phyloP scores from a whole-genome alignment of 2,329 filamentous ascomycete species.

The Alternaria postmessia region DNA sequence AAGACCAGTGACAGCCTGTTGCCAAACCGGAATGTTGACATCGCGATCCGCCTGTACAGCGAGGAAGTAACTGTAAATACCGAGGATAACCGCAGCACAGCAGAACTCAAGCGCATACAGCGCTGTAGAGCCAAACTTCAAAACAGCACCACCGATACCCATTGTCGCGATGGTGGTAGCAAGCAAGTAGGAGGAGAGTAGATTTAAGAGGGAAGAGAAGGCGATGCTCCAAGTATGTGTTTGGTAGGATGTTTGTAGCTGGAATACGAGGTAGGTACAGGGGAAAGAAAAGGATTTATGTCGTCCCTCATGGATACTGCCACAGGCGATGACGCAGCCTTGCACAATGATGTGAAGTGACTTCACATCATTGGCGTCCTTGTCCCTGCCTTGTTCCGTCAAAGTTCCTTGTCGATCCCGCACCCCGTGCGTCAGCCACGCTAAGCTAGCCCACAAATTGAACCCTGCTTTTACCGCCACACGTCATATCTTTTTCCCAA shows the following conservation, averaged over 20 bases:
- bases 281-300: conserved; percentile 12
- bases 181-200: background rate
- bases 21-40: conserved; percentile 68
- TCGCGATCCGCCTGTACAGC: conserved; percentile 73
- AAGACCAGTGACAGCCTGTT: conserved; percentile 76
- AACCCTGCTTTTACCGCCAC: conserved; percentile 11
- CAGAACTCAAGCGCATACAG: conserved; percentile 78
- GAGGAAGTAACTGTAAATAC: conserved; percentile 83
- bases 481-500: conserved; percentile 8
- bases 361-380: conserved; percentile 7
- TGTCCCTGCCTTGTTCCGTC: conserved; percentile 13
- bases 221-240: background rate
- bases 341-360: background rate
- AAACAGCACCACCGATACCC: conserved; percentile 67
- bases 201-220: background rate
- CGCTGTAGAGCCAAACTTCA: conserved; percentile 75
- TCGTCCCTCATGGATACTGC: background rate
- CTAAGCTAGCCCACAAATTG: conserved; percentile 3
- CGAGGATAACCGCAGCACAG: conserved; percentile 76
- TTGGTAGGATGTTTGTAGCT: background rate
- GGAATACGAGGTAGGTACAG: background rate
- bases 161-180: conserved; percentile 52
- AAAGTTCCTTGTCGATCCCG: conserved; percentile 9
- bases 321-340: conserved; percentile 18
- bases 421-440: conserved; percentile 6